Percentiles rank a stretch among this genome's conserved stretches.
Conservation (phyloP, 1,139 yeast species). For the Wickerhamiella pararugosa region DNA sequence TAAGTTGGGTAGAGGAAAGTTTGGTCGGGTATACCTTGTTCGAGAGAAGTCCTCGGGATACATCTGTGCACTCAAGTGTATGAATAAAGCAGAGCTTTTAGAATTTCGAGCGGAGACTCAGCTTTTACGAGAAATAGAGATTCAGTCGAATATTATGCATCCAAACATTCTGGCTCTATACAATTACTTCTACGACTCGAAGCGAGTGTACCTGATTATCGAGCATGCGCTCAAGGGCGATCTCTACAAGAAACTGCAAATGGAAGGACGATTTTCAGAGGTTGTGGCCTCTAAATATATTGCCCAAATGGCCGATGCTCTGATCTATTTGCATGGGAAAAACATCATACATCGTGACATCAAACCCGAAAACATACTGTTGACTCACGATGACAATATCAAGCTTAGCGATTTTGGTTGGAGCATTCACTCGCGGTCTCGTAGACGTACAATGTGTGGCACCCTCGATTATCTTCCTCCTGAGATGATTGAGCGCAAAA, state of each 20-base stretch:
- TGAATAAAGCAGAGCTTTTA: slow-evolving; percentile 68
- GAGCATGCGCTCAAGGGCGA: slow-evolving; percentile 86
- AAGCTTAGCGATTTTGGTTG: slow-evolving; percentile 93
- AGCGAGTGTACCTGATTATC: slow-evolving; percentile 64
- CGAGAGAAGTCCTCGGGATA: slow-evolving; percentile 60
- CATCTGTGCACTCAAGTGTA: slow-evolving; percentile 79
- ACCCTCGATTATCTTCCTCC: slow-evolving; percentile 92
- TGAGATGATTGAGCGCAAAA: slow-evolving; percentile 77
- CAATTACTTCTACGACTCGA: slow-evolving; percentile 72
- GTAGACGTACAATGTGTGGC: slow-evolving; percentile 81
- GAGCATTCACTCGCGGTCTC: slow-evolving; percentile 57
- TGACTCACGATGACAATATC: slow-evolving; percentile 56
- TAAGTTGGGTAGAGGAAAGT: slow-evolving; percentile 81
- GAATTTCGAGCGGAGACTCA: slow-evolving; percentile 74
- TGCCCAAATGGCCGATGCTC: slow-evolving; percentile 68
- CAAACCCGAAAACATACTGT: slow-evolving; percentile 78
- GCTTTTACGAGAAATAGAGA: slow-evolving; percentile 80
- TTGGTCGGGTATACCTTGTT: slow-evolving; percentile 87
- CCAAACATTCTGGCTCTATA: slow-evolving; percentile 65
- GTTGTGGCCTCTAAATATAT: slow-evolving; percentile 60
- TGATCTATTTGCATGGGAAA: slow-evolving; percentile 62
- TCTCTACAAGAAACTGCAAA: slow-evolving; percentile 55
- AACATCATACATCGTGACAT: slow-evolving; percentile 81
- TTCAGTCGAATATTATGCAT: slow-evolving; percentile 63
- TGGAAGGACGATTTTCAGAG: slow-evolving; percentile 53